Conservation (phyloP, 495 filamentous ascomycete species). For the Aspergillus biplanus region DNA sequence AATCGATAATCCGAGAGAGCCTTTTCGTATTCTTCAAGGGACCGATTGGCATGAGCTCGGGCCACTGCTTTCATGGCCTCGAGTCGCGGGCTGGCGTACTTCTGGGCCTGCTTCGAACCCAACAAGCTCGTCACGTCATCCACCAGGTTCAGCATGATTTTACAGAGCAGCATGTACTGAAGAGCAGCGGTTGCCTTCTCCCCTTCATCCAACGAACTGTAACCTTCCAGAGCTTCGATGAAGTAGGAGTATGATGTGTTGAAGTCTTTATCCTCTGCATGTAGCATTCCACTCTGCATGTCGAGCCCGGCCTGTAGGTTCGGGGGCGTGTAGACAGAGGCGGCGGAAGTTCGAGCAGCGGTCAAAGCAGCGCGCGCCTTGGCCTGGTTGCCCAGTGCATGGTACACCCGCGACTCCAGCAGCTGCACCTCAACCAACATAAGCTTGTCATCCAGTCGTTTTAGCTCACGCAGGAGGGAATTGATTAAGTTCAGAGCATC, state of each 20-base stretch:
- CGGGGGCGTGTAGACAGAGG: slow-evolving; percentile 95
- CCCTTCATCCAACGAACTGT: slow-evolving; percentile 87
- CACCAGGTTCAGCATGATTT: slow-evolving; percentile 97
- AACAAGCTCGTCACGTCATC: slow-evolving; percentile 94
- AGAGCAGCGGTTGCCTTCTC: slow-evolving; percentile 85
- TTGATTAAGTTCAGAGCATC: slow-evolving; percentile 97
- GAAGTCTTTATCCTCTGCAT: slow-evolving; percentile 98
- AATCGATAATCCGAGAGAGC: slow-evolving; percentile 86
- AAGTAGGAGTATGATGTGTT: slow-evolving; percentile 98
- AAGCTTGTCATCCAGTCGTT: slow-evolving; percentile 97
- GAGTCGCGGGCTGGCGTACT: slow-evolving; percentile 90
- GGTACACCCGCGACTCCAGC: slow-evolving; percentile 94
- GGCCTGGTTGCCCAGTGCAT: slow-evolving; percentile 93
- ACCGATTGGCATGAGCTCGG: slow-evolving; percentile 90
- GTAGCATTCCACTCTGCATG: slow-evolving; percentile 98
- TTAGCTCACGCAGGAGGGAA: slow-evolving; percentile 89
- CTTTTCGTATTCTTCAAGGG: slow-evolving; percentile 93
- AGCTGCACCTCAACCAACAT: slow-evolving; percentile 98
- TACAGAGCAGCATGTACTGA: slow-evolving; percentile 99
- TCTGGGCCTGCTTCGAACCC: slow-evolving; percentile 90
- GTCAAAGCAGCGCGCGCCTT: slow-evolving; percentile 96
- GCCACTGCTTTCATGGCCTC: slow-evolving; percentile 99
- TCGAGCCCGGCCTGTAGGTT: slow-evolving; percentile 94
- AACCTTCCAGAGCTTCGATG: slow-evolving; percentile 97
- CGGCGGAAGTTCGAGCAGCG: slow-evolving; percentile 89